These are phyloP conservation scores for Leishmania martiniquensis DNA, from an alignment of 208 protist genomes.

Conservation along the genomic window DNA sequence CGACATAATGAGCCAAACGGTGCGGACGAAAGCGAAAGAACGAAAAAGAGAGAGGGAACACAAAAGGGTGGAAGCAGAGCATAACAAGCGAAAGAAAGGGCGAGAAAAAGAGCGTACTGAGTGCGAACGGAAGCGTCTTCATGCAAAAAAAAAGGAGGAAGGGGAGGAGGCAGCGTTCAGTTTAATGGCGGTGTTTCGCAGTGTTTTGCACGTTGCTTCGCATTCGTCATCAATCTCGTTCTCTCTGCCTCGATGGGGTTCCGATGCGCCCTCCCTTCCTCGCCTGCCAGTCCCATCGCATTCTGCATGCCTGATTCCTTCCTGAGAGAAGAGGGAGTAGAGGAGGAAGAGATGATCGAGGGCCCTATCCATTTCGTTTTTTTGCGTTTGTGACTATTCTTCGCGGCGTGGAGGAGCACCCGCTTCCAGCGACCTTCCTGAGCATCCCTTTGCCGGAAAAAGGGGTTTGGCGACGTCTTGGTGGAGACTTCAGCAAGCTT, in stretches of 20 bases:
- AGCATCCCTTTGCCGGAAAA: background rate
- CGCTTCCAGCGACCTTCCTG: background rate
- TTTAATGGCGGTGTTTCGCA: background rate
- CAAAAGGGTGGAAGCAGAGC: background rate
- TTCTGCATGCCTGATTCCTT: too few species aligned
- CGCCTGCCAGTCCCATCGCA: background rate
- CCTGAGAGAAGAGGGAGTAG: too few species aligned
- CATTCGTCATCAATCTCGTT: background rate
- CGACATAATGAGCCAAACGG: background rate
- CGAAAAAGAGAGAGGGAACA: background rate
- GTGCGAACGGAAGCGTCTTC: background rate
- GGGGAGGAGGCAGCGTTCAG: background rate
- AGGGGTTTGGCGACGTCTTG: background rate
- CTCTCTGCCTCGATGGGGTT: background rate
- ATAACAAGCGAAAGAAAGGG: constrained; percentile 6
- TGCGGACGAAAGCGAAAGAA: background rate
- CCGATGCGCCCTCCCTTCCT: background rate
- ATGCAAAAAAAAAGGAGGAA: background rate
- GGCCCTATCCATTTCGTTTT: too few species aligned
- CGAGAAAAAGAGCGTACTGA: background rate
- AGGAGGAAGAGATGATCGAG: too few species aligned
- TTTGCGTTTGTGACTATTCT: too few species aligned
- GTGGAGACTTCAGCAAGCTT: background rate
- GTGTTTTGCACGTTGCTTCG: background rate
- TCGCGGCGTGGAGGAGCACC: background rate